Evolutionary conservation across 148 eudicot genomes (phyloP), one percentile per base, ranked within the genome.

Genomic region (Cornus suecica): DNA sequence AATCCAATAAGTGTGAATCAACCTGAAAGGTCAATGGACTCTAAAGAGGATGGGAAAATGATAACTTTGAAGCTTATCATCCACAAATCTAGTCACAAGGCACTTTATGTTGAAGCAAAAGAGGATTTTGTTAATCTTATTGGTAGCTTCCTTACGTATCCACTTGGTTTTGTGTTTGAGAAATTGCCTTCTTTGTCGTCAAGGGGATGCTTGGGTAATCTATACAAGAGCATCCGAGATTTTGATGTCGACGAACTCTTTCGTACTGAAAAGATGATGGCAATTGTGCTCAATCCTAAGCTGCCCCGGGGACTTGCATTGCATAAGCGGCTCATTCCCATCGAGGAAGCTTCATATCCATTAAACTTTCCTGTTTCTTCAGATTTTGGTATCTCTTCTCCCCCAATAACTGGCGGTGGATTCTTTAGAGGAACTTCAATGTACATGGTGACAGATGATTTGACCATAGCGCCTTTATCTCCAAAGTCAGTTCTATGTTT

Each of bases 111-210:
- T 1, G 54, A 48, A 48, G 54, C 54, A 11, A 16, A 16, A 16
- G 54, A 48, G 3, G 54, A 48, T 16, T 71, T 71, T 52, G 62
- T 71, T 52, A 25, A 54, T 52, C 31, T 71, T 15, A 32, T 71
- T n/a, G 26, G 62, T 28, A 71, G 62, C 22, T 71, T 71, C 63
- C 74, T 71, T 14, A 28, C 74, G 18, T 10, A 51, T 48, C 74
- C 74, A 48, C 20, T 71, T 71, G 74, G 63, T 27, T 71, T 24
- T 29, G 20, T 71, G 5, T 71, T 71, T 54, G 15, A 71, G 14
- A 15, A 71, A 23, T 25, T 45, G 51, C 0, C 63, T 0, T 26
- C 1, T 52, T 1, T 71, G 14, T n/a, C 74, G 8, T 71, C 52
- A 7, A 28, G 51, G 32, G 74, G 74, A 26, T 71, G 63, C 63